Percentiles rank a stretch among this genome's conserved stretches.
These are phyloP conservation scores for Mycothermus thermophilus DNA, from an alignment of 495 filamentous ascomycete genomes.

Conservation along the genomic window DNA sequence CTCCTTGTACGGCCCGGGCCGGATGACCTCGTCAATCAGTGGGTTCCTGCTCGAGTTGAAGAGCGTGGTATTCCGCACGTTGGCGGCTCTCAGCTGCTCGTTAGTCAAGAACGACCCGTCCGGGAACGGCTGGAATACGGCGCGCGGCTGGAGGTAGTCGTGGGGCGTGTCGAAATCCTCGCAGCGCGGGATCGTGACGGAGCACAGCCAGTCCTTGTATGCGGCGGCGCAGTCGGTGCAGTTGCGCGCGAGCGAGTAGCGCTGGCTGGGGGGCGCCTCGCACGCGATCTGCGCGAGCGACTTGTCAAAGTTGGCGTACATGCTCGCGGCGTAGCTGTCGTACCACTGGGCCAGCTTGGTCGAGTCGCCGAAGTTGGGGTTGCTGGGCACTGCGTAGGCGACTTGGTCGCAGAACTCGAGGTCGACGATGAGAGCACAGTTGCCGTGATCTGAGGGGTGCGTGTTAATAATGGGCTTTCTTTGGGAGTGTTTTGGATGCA, in stretches of 20 bases:
- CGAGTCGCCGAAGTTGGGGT: constrained; percentile 42
- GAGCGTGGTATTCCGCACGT: constrained; percentile 10
- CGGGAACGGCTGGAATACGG: constrained; percentile 51
- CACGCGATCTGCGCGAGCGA: constrained; percentile 76
- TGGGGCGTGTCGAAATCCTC: constrained; percentile 53
- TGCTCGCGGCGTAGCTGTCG: constrained; percentile 44
- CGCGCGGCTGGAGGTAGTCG: constrained; percentile 50
- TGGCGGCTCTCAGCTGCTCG: constrained; percentile 8
- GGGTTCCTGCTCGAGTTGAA: constrained; percentile 49
- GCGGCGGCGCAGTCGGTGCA: constrained; percentile 64
- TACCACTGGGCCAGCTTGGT: constrained; percentile 49
- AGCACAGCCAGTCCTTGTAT: constrained; percentile 91
- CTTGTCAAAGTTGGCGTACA: constrained; percentile 65
- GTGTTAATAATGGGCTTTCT: too few species aligned
- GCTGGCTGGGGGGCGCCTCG: constrained; percentile 47
- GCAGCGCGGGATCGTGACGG: constrained; percentile 83
- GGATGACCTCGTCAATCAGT: constrained; percentile 53
- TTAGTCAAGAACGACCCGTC: constrained; percentile 42
- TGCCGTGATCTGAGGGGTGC: constrained; percentile 28
- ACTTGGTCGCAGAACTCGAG: constrained; percentile 73
- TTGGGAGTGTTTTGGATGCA: too few species aligned
- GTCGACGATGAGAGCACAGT: constrained; percentile 74
- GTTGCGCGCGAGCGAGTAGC: constrained; percentile 65
- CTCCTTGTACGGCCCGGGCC: constrained; percentile 89
- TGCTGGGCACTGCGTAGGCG: constrained; percentile 80